Evolutionary conservation across 352 stramenopile genomes (phyloP), one percentile per base, ranked within the genome.

Genomic region (Phytophthora podocarpi): DNA sequence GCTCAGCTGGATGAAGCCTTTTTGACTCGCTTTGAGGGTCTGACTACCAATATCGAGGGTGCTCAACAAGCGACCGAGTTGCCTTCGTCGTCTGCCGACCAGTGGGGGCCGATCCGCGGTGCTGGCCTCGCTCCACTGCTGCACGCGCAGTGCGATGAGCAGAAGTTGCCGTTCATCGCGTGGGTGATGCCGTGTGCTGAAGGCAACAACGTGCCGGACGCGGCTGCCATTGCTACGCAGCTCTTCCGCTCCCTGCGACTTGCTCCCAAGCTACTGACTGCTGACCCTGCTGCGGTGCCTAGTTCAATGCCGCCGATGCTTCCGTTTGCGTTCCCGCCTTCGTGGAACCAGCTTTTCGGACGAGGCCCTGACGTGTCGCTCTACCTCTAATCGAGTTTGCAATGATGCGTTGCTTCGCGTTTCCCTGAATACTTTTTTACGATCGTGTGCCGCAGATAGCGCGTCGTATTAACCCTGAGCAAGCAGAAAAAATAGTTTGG

Each of bases 151-250:
- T 84, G 79, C 53, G 51, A 68, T 13, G 53, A 70, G 16, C 39
- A 50, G 10, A 70, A 76, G 11, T 18, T 85, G 20, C 52, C 72
- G 21, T 80, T 88, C 18, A 70, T 89, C 7, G 75, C 78, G 24
- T 78, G 87, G 40, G 46, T 95, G 32, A 80, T 93, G 72, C 72
- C 78, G 13, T 93, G 83, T 43, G 74, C 85, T 0, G 85, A 95
- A 61, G 85, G 85, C 9, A 81, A 95, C 65, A 95, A 95, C 59
- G 81, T 95, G 5, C 80, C 80, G 0, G 83, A 95, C 18, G 85
- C 85, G 6, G 65, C 73, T 16, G 70, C 69, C 4, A 77, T 93
- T 65, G 61, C 80, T 11, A 72, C 67, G n/a, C 70, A 86, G 23
- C 56, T 91, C 32, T 66, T 78, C 3, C 59, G 61, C 4, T 89